These are phyloP conservation scores for Aphanomyces cochlioides DNA, from an alignment of 352 stramenopile genomes.

Conservation along the genomic window DNA sequence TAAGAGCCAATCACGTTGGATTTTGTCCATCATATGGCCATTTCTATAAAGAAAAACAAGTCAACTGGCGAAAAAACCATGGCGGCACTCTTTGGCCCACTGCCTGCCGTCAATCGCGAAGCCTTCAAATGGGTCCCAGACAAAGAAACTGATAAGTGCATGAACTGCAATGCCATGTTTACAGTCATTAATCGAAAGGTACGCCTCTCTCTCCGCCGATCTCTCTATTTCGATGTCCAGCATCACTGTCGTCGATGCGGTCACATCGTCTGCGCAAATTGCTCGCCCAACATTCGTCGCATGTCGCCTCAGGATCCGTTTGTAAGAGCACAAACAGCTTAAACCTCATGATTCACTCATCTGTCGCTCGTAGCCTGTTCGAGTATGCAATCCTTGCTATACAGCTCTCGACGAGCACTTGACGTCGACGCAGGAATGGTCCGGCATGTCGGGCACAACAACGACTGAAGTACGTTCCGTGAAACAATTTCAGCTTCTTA, in stretches of 20 bases:
- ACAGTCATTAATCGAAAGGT: slow-evolving; percentile 81
- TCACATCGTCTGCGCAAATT: slow-evolving; percentile 85
- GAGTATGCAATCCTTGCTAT: slow-evolving; percentile 85
- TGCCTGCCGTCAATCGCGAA: slow-evolving; percentile 20
- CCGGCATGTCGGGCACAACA: slow-evolving; percentile 46
- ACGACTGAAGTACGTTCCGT: slow-evolving; percentile 46
- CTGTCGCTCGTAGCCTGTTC: slow-evolving; percentile 52
- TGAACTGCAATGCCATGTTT: slow-evolving; percentile 84
- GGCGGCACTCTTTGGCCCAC: slow-evolving; percentile 19
- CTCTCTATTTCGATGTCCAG: slow-evolving; percentile 33
- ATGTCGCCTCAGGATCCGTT: slow-evolving; percentile 79
- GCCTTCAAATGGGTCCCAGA: slow-evolving; percentile 79
- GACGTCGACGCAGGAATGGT: slow-evolving; percentile 72
- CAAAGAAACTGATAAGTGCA: slow-evolving; percentile 80
- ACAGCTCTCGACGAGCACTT: slow-evolving; percentile 81
- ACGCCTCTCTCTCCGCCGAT: not conserved
- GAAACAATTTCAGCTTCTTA: not conserved
- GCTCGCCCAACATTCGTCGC: slow-evolving; percentile 77
- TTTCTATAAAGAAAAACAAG: not conserved
- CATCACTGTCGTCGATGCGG: slow-evolving; percentile 79
- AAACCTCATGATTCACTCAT: slow-evolving; percentile 4
- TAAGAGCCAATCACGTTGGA: slow-evolving; percentile 48
- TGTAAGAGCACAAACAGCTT: slow-evolving; percentile 39
- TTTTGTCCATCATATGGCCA: slow-evolving; percentile 74
- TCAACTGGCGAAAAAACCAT: not conserved